Evolutionary conservation across 805 yeast genomes (phyloP), one percentile per base, ranked within the genome.

Genomic region (Ogataea zsoltii): DNA sequence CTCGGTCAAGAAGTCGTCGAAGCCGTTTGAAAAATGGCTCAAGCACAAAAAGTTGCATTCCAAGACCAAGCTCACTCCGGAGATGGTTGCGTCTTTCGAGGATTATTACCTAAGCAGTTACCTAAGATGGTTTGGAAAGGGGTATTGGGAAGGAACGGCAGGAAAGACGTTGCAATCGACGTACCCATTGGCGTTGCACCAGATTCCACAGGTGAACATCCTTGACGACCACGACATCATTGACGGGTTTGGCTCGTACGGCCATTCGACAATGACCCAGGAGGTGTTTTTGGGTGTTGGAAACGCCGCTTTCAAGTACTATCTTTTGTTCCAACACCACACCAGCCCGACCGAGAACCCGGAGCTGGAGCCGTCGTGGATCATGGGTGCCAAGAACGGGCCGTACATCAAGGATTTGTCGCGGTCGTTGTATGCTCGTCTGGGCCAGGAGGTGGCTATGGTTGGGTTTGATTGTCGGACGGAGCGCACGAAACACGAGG

Each of bases 151-250:
- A 45, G 96, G 96, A 11, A 62, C 71, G 0, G 65, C 66, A 5
- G 89, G 95, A 7, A 71, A 71, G 37, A 84, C 95, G 1, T 62
- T 79, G 30, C 96, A 90, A 63, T 50, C 75, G 1, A 69, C 82
- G 41, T 83, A 81, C 56, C 94, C 96, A 1, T 61, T 78, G 30
- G 88, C 97, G 3, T 68, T 86, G 71, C 82, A 95, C 0, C 80
- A 80, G 38, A 91, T 92, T 51, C 98, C 99, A 5, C 77, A 85
- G 29, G 74, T 92, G 44, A 92, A 91, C 64, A 79, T 92, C 26
- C 91, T 71, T 67, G 99, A 92, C 65, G 99, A 92, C 64, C 99
- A 92, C 67, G 98, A 94, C 64, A 88, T 92, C 42, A 91, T 94
- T 54, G 99, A 92, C 62, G 99, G 98, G 2, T 92, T 81, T 67